Base-by-base conservation (phyloP, 1,284 basidiomycete genomes). In the Puccinia novopanici region DNA sequence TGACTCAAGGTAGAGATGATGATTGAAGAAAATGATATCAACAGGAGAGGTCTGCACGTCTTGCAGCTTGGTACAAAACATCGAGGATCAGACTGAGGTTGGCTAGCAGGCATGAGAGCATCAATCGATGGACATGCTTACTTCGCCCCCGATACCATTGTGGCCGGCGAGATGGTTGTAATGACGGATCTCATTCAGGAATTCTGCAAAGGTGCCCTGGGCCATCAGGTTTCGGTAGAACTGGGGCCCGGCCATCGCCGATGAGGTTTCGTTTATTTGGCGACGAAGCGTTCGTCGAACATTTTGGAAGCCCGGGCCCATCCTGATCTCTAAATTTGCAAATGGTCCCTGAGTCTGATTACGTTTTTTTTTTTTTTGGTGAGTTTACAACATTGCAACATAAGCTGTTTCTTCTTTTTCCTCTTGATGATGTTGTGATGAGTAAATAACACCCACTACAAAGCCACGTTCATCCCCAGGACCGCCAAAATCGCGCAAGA, bases 1-100 rank as follows among this genome's bases (percentile, higher is more conserved):
- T 79, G 40, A 79, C 76, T 79, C 76, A 5, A 79, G 57, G 48
- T 79, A 79, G 52, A 71, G 40, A 57, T 79, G 76, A 42, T 79
- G 76, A 40, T 15, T 34, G 55, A 70, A 70, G 17, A 79, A 79
- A 27, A 79, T 30, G 13, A 40, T 10, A 61, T 79, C 76, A 2
- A 71, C 67, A n/a, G 76, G 67, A n/a, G 76, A 48, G 17, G 63
- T 79, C 50, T 79, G 76, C 15, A 79, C 76, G 34, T 79, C 67
- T 19, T 55, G 54, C 55, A 79, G 30, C 76, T 79, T 30, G n/a
- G n/a, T 3, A 34, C 3, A 68, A 24, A 30, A 13, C 61, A 54
- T 19, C 27, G 34, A 5, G 37, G 2, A 37, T 57, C 22, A 68
- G 30, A 55, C 34, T 52, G 17, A 30, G 1, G 17, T 45, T 42